Evolutionary conservation across 331 rosid species (phyloP).

Genomic region (Quercus lobata): DNA sequence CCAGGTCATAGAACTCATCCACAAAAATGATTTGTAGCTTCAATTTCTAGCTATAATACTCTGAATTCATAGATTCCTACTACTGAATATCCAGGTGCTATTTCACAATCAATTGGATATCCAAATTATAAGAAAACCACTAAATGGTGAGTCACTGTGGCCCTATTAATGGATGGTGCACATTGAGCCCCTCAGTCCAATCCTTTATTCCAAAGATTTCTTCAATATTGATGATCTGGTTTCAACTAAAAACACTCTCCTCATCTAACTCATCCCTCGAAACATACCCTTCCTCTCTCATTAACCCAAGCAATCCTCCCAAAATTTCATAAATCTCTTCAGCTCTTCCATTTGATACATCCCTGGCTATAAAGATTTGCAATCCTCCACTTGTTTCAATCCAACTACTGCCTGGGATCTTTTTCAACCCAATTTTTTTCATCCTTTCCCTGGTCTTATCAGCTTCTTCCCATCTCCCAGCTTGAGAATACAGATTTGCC

Average conservation of each 20-base stretch:
- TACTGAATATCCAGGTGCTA: not conserved
- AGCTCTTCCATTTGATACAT: constrained; percentile 42
- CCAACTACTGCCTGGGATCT: constrained; percentile 75
- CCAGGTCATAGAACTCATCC: not conserved
- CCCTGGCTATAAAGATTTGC: constrained; percentile 45
- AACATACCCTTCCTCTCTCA: constrained; percentile 49
- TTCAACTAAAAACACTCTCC: constrained; percentile 28
- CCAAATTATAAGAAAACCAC: not conserved
- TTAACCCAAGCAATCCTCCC: constrained; percentile 52
- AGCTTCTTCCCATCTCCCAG: constrained; percentile 84
- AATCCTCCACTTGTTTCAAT: constrained; percentile 53
- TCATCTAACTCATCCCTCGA: constrained; percentile 44
- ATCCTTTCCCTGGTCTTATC: constrained; percentile 57
- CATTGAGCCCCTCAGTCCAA: not conserved
- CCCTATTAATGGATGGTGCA: not conserved
- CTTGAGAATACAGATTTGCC: constrained; percentile 79
- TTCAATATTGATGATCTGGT: constrained; percentile 13
- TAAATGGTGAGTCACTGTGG: not conserved
- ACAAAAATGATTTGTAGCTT: not conserved
- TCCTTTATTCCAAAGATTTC: not conserved
- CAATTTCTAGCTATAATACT: not conserved
- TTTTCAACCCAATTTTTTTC: constrained; percentile 53
- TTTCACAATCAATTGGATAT: not conserved
- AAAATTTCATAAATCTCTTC: constrained; percentile 48
- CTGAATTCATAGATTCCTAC: not conserved